Conservation (phyloP, 768 basidiomycete species). For the Mycena rebaudengoi region DNA sequence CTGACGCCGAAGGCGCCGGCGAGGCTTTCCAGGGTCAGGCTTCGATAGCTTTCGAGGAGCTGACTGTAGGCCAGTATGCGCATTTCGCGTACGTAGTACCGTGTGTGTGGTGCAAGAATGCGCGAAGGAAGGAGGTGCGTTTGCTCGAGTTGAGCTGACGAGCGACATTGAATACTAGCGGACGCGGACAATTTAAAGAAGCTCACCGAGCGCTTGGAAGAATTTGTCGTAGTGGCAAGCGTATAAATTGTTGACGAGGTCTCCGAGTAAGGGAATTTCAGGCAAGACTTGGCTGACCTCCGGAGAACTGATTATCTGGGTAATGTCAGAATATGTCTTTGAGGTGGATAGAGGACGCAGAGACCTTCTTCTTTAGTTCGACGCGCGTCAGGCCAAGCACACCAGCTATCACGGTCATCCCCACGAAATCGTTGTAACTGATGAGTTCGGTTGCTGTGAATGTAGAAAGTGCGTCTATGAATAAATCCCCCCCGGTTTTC, state of each 20-base stretch:
- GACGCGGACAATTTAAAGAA: slow-evolving; percentile 5
- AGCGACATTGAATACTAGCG: neutral
- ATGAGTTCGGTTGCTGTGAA: slow-evolving; percentile 94
- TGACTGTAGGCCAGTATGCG: slow-evolving; percentile 93
- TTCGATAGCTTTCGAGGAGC: slow-evolving; percentile 90
- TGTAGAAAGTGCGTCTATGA: slow-evolving; percentile 92
- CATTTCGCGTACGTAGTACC: slow-evolving; percentile 95
- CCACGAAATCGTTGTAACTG: slow-evolving; percentile 89
- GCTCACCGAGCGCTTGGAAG: slow-evolving; percentile 85
- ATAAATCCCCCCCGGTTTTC: slow-evolving; percentile 81
- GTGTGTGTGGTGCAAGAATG: slow-evolving; percentile 83
- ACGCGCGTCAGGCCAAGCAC: slow-evolving; percentile 80
- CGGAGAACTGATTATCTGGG: slow-evolving; percentile 81
- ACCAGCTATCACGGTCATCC: slow-evolving; percentile 82
- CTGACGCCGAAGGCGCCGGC: slow-evolving; percentile 90
- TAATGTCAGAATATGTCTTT: neutral
- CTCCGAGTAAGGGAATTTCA: slow-evolving; percentile 82
- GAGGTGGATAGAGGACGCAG: neutral
- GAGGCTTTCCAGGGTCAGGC: slow-evolving; percentile 88
- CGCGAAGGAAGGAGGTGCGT: slow-evolving; percentile 88
- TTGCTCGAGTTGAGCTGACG: slow-evolving; percentile 88
- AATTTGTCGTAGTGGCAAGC: slow-evolving; percentile 96
- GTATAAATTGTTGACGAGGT: slow-evolving; percentile 87
- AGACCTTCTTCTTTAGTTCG: slow-evolving; percentile 91
- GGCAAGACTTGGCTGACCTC: slow-evolving; percentile 90